phyloP scores from a whole-genome alignment of 2,329 filamentous ascomycete genomes.

The Talaromyces atroroseus region DNA sequence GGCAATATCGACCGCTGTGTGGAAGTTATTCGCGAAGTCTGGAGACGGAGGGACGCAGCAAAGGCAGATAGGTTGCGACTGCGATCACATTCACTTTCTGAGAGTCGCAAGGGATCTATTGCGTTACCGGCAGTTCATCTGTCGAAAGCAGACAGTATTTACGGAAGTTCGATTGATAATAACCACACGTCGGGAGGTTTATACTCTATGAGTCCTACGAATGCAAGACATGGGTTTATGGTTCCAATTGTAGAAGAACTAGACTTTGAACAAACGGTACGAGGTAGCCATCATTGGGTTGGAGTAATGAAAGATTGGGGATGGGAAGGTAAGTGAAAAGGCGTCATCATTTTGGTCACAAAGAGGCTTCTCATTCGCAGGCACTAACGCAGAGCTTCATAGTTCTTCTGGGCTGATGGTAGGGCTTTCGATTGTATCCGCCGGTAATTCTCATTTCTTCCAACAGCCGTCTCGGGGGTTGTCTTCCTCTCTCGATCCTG shows the following conservation, averaged over 20 bases:
- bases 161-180: conserved; percentile 1
- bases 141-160: conserved; percentile 1
- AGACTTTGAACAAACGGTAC: conserved; percentile 59
- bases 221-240: conserved; percentile 25
- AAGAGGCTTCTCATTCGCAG: not conserved
- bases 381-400: conserved; percentile 11
- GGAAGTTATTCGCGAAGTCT: conserved; percentile 62
- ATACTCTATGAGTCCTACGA: conserved; percentile 9
- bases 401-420: conserved; percentile 34
- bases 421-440: not conserved
- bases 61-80: conserved; percentile 36
- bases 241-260: conserved; percentile 38
- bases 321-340: conserved; percentile 59
- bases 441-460: not conserved
- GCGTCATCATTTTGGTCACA: not conserved
- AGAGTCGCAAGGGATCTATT: conserved; percentile 17
- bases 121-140: conserved; percentile 13
- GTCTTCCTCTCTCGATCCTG: not conserved
- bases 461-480: not conserved
- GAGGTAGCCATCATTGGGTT: conserved; percentile 62
- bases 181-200: not conserved
- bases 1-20: conserved; percentile 62
- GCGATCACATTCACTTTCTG: conserved; percentile 28
- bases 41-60: conserved; percentile 56
- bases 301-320: conserved; percentile 66